Evolutionary conservation across 306 rosid genomes (phyloP).

Genomic region (Begonia fuchsioides): DNA sequence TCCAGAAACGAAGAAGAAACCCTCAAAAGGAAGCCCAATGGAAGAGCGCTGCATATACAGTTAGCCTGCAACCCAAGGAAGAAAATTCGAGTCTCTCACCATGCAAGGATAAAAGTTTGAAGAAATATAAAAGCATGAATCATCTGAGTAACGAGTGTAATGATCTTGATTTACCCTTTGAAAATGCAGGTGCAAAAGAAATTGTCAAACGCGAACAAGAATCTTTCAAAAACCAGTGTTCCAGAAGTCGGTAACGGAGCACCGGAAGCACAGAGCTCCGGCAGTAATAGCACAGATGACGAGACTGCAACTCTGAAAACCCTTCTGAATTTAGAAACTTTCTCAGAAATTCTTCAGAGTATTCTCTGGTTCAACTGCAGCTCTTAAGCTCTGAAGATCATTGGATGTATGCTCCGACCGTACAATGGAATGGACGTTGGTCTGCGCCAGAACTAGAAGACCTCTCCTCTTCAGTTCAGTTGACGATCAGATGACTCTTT

Average conservation of each 20-base stretch:
- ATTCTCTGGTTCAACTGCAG: conserved; percentile 17
- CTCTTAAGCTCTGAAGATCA: conserved; percentile 79
- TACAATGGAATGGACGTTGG: conserved; percentile 83
- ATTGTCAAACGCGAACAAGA: no score
- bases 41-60: conserved; percentile 8
- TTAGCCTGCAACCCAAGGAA: conserved; percentile 25
- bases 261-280: conserved; percentile 35
- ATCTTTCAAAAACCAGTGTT: conserved; percentile 10
- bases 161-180: no score
- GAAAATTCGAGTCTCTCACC: conserved; percentile 19
- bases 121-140: conserved; percentile 4
- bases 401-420: conserved; percentile 96
- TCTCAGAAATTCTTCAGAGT: no score
- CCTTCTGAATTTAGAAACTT: no score
- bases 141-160: not conserved
- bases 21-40: conserved; percentile 10
- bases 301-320: conserved; percentile 49
- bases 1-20: no score
- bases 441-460: conserved; percentile 26
- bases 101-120: not conserved
- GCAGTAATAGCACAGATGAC: conserved; percentile 51
- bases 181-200: conserved; percentile 33
- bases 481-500: not conserved
- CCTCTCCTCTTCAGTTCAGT: conserved; percentile 31
- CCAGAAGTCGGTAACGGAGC: conserved; percentile 19